phyloP scores from a whole-genome alignment of 129 eudicot species.

The Chrysanthemum makinoi region DNA sequence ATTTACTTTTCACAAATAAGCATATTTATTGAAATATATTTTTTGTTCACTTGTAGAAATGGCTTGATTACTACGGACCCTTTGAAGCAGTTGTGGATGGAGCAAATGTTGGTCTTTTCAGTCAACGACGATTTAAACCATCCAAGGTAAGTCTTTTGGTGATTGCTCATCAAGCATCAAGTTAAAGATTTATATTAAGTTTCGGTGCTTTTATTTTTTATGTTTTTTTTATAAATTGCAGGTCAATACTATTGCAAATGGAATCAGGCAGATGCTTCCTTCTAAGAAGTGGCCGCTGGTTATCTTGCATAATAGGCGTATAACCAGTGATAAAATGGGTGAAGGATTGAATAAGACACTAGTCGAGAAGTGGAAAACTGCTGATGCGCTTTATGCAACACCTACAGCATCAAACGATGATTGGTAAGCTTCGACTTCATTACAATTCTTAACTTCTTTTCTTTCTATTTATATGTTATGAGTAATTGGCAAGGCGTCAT shows the following conservation, averaged over 20 bases:
- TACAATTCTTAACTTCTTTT: not conserved
- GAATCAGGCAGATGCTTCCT: slow-evolving; percentile 75
- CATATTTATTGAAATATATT: not conserved
- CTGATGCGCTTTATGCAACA: slow-evolving; percentile 85
- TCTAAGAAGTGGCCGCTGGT: slow-evolving; percentile 84
- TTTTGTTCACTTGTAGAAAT: slow-evolving; percentile 54
- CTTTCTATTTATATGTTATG: not conserved
- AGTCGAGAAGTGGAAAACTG: slow-evolving; percentile 78
- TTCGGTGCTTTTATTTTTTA: not conserved
- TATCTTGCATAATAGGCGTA: slow-evolving; percentile 73
- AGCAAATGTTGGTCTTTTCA: slow-evolving; percentile 77
- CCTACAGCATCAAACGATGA: slow-evolving; percentile 97
- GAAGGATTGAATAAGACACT: slow-evolving; percentile 53
- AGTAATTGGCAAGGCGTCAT: not conserved
- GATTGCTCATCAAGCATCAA: slow-evolving; percentile 4
- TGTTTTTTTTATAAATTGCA: slow-evolving; percentile 10
- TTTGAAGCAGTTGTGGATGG: slow-evolving; percentile 95
- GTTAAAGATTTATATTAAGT: slow-evolving; percentile 1
- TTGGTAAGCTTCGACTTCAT: slow-evolving; percentile 45
- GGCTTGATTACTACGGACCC: slow-evolving; percentile 91
- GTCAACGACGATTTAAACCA: slow-evolving; percentile 60
- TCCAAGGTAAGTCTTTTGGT: slow-evolving; percentile 47
- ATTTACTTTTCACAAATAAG: not conserved
- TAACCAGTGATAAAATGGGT: slow-evolving; percentile 58
- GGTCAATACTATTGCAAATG: slow-evolving; percentile 76